Conservation (phyloP, 2,329 filamentous ascomycete species). For the Emmonsiellopsis sp. region DNA sequence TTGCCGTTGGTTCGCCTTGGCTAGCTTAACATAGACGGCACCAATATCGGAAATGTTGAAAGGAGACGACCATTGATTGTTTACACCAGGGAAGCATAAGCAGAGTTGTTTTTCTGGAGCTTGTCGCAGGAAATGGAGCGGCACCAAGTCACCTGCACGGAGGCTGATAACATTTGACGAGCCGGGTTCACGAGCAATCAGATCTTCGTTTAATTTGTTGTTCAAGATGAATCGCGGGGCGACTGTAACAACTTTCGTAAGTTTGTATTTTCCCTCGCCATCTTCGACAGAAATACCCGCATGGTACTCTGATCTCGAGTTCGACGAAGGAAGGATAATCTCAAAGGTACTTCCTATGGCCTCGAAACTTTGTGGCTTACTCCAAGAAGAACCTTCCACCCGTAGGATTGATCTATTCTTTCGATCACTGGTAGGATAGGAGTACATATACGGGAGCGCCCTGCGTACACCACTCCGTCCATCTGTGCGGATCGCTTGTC, state of each 20-base stretch:
- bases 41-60: constrained; percentile 96
- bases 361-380: constrained; percentile 95
- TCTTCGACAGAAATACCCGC: constrained; percentile 80
- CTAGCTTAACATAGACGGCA: constrained; percentile 85
- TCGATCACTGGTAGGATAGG: constrained; percentile 76
- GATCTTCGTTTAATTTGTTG: constrained; percentile 81
- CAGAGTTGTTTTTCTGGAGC: constrained; percentile 78
- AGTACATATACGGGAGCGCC: constrained; percentile 90
- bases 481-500: constrained; percentile 57
- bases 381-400: constrained; percentile 87
- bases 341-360: constrained; percentile 90
- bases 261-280: constrained; percentile 93
- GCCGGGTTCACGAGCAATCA: constrained; percentile 83
- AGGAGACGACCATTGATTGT: constrained; percentile 95
- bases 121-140: constrained; percentile 82
- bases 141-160: constrained; percentile 67
- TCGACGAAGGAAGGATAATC: constrained; percentile 66
- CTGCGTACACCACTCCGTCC: constrained; percentile 50
- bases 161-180: constrained; percentile 77
- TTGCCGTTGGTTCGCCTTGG: constrained; percentile 81
- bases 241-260: constrained; percentile 91
- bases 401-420: constrained; percentile 84
- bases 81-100: constrained; percentile 83
- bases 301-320: constrained; percentile 71
- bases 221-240: constrained; percentile 88